Evolutionary conservation across 2,329 filamentous ascomycete species (phyloP), one percentile per base, ranked within the genome.

Genomic region (Hymenoscyphus salicellus): DNA sequence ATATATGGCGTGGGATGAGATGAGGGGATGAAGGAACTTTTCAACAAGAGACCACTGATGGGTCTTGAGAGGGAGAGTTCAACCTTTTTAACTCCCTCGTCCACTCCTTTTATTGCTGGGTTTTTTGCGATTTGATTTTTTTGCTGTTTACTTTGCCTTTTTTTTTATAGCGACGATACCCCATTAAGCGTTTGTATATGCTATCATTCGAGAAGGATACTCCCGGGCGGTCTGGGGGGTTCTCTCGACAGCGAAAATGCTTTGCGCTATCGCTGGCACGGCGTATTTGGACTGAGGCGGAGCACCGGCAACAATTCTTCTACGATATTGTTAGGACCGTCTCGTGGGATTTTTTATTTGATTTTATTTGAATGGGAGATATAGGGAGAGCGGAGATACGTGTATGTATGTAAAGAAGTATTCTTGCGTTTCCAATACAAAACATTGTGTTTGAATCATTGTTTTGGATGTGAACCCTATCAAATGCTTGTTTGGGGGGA

Each of bases 141-240:
- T 52, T 5, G 23, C 2, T 20, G 33, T n/a, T 41, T 10, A 46
- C 52, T 23, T 33, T 26, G 23, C 60, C 32, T 71, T 72, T 75
- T 74, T 73, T n/a, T n/a, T n/a, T n/a, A n/a, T 73, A 75, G 75
- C 75, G 77, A 81, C 81, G 81, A 83, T 83, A 83, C 81, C 82
- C 71, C 81, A 80, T 82, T 79, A 71, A 76, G 79, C 81, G 79
- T 83, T 81, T 80, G 74, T 73, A 82, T 83, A 81, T 79, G 80
- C 80, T 81, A 79, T 82, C 79, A 75, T 77, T 77, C 76, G 76
- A 77, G 66, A 58, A 52, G n/a, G 17, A 56, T 56, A n/a, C 26
- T 26, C 23, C 28, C 8, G 14, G 36, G 16, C 16, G 36, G 36
- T 38, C 36, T 38, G 65, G 52, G 8, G 57, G 33, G 28, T 28